phyloP scores from a whole-genome alignment of 108 stramenopile species.

The Cyclotella cryptica region DNA sequence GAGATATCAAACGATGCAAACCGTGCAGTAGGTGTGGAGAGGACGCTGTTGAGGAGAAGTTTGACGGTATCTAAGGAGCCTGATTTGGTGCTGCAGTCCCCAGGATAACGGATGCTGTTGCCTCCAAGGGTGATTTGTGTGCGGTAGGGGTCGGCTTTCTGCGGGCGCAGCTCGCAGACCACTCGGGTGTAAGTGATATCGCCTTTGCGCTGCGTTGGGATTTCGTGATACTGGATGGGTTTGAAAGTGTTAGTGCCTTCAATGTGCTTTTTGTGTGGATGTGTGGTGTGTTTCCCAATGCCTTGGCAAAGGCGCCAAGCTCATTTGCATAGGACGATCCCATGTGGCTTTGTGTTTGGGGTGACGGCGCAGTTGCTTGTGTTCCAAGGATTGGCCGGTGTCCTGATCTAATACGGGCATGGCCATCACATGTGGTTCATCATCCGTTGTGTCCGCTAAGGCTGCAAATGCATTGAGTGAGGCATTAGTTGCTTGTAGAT shows the following conservation, averaged over 20 bases:
- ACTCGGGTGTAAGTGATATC: too few relatives aligned
- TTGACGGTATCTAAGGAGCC: not conserved
- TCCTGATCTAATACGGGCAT: not conserved
- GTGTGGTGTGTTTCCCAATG: not conserved
- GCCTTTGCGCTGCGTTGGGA: not conserved
- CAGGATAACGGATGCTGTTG: not conserved
- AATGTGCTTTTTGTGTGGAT: too few relatives aligned
- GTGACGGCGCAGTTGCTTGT: not conserved
- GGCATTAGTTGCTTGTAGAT: too few relatives aligned
- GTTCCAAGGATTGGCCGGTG: constrained; percentile 8
- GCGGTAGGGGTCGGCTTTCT: not conserved
- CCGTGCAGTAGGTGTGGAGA: not conserved
- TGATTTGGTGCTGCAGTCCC: not conserved
- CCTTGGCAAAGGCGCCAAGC: constrained; percentile 5
- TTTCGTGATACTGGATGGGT: not conserved
- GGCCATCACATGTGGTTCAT: not conserved
- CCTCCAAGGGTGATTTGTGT: not conserved
- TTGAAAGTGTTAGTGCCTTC: too few relatives aligned
- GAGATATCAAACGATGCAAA: not conserved
- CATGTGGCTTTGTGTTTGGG: constrained; percentile 6
- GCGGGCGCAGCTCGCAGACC: too few relatives aligned
- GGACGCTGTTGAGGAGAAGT: not conserved
- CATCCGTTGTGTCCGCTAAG: not conserved
- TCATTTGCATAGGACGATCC: constrained; percentile 7
- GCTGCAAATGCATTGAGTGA: not conserved